These are phyloP conservation scores for Globisporangium cystogenes DNA, from an alignment of 352 stramenopile species.

Conservation along the genomic window DNA sequence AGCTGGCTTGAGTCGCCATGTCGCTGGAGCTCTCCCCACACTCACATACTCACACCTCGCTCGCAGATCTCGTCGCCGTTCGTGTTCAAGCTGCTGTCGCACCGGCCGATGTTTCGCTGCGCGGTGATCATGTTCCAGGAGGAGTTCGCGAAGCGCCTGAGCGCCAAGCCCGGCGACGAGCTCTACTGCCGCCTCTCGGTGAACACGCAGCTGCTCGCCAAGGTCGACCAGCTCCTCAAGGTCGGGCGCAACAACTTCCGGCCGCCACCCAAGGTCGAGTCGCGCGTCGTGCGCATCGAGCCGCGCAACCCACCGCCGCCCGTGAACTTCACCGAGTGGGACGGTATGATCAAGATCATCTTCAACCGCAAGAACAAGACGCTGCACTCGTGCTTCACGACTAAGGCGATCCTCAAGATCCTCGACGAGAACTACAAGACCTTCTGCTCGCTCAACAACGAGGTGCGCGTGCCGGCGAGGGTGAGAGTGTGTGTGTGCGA, in stretches of 20 bases:
- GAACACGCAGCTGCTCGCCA: constrained; percentile 98
- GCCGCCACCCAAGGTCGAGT: constrained; percentile 96
- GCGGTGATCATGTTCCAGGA: constrained; percentile 99
- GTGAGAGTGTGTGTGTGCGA: neutral
- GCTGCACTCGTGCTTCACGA: constrained; percentile 94
- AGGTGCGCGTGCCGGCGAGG: constrained; percentile 43
- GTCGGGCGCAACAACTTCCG: constrained; percentile 99
- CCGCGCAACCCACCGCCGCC: constrained; percentile 96
- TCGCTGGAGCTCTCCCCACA: too few relatives aligned
- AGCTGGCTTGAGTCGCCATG: too few relatives aligned
- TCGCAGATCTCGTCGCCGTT: constrained; percentile 95
- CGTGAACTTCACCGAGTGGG: constrained; percentile 99
- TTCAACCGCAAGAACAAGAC: constrained; percentile 99
- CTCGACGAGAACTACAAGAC: constrained; percentile 97
- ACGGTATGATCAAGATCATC: constrained; percentile 98
- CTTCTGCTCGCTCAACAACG: constrained; percentile 90
- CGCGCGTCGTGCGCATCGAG: constrained; percentile 96
- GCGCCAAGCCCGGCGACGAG: constrained; percentile 94
- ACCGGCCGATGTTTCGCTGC: constrained; percentile 98
- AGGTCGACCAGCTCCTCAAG: constrained; percentile 98
- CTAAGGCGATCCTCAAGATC: constrained; percentile 94
- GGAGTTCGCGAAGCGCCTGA: constrained; percentile 98
- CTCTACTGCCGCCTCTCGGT: constrained; percentile 98
- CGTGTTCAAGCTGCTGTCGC: constrained; percentile 98
- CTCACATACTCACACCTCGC: neutral